These are phyloP conservation scores for Thinopyrum elongatum DNA, from an alignment of 176 grass and related monocot species.

Conservation along the genomic window DNA sequence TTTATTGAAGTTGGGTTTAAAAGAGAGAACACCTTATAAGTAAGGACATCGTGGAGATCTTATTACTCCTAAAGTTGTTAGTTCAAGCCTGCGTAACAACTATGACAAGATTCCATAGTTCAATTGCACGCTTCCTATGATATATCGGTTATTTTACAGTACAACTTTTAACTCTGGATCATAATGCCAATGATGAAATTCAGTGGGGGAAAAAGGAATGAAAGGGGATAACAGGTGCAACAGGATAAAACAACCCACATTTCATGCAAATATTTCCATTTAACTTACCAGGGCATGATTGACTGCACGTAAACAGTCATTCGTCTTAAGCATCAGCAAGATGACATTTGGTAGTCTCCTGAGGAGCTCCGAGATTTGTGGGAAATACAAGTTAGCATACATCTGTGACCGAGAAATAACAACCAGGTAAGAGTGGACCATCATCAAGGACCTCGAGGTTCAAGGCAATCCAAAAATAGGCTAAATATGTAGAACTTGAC, in stretches of 20 bases:
- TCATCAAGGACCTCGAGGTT: background rate
- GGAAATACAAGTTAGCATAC: conserved; percentile 75
- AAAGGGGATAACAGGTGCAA: background rate
- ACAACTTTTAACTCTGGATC: background rate
- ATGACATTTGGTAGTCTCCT: conserved; percentile 84
- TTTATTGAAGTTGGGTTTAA: background rate
- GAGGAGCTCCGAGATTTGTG: conserved; percentile 87
- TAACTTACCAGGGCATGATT: conserved; percentile 79
- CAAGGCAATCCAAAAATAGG: background rate
- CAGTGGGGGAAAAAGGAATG: background rate
- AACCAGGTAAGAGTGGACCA: conserved; percentile 7
- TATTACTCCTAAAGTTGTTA: conserved; percentile 5
- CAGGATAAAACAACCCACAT: background rate
- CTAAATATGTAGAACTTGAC: conserved; percentile 1
- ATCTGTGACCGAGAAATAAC: conserved; percentile 40
- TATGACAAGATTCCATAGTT: background rate
- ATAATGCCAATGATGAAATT: background rate
- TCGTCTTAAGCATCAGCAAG: conserved; percentile 98
- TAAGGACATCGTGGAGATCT: background rate
- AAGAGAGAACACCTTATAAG: background rate
- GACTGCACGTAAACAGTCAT: conserved; percentile 85
- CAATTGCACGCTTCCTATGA: background rate
- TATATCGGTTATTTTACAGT: background rate
- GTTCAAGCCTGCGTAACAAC: conserved; percentile 10
- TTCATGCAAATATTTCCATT: conserved; percentile 14